Evolutionary conservation across 2,329 filamentous ascomycete genomes (phyloP), one percentile per base, ranked within the genome.

Genomic region (Hyphodiscus sp.): DNA sequence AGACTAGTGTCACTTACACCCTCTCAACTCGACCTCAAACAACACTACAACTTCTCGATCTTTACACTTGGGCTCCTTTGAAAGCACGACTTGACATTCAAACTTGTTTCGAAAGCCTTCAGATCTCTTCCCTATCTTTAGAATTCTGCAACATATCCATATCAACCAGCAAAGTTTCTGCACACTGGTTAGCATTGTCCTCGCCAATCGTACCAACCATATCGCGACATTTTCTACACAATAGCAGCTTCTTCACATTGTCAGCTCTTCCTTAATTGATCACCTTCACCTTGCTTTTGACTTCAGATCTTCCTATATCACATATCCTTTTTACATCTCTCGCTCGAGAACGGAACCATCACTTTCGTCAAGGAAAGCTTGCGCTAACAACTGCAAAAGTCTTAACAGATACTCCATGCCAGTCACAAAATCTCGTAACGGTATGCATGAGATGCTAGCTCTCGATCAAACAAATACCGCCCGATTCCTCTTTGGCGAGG

Each of bases 341-440:
- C 16, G 33, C 11, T 38, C 11, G 33, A 38, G 2, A 26, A 15
- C 2, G 33, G 13, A 38, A 38, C 16, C 33, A n/a, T 45, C 51
- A 51, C 58, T 20, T 45, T 52, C 52, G 42, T 55, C 48, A 54
- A 50, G n/a, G n/a, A 30, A 51, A 49, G 23, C 51, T 52, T 47
- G 45, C 58, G 51, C 51, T 56, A 58, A 55, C 64, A 56, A 58
- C n/a, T 55, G 58, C 53, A 59, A 63, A 63, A 95, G 89, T 61
- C 78, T 86, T 56, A 95, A 96, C 69, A 87, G 92, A 60, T 95
- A 95, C 71, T 96, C 92, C 4, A 91, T 96, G 87, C 92, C 92
- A 30, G 87, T 92, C 49, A 89, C 87, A 47, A 80, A 80, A 56
- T 82, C 84, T 60, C 81, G 86, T 61, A 83, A 78, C 61, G 81